Evolutionary conservation across 2,329 filamentous ascomycete genomes (phyloP).

Genomic region (Penicillium sp.): DNA sequence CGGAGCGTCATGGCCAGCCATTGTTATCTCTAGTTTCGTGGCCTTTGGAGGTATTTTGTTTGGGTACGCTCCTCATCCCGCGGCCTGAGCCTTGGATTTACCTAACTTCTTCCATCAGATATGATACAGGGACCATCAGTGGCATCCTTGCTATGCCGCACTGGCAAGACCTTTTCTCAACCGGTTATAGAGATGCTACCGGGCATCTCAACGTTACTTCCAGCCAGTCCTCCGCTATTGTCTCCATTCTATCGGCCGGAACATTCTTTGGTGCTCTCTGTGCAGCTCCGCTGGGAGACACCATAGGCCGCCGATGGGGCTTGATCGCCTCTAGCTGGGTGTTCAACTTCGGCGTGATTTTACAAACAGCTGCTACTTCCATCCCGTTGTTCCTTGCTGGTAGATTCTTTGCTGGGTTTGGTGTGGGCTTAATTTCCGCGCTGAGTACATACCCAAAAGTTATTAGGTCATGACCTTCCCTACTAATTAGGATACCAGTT

Average conservation of each 20-base stretch:
- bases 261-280: conserved; percentile 55
- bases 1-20: background rate
- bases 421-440: conserved; percentile 69
- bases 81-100: background rate
- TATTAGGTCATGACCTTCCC: background rate
- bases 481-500: conserved; percentile 7
- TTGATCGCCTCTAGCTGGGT: conserved; percentile 31
- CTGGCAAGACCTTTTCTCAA: background rate
- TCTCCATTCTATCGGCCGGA: conserved; percentile 51
- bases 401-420: conserved; percentile 43
- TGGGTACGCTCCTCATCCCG: background rate
- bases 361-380: conserved; percentile 28
- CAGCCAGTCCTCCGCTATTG: conserved; percentile 36
- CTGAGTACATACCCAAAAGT: background rate
- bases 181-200: background rate
- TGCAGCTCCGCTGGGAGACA: conserved; percentile 32
- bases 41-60: background rate
- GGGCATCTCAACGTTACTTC: background rate
- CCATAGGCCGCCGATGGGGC: conserved; percentile 34
- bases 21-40: background rate
- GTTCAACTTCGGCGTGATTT: conserved; percentile 30
- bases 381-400: conserved; percentile 40
- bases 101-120: background rate
- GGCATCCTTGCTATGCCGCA: background rate
- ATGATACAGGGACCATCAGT: background rate